Conservation (phyloP, 192 early-diverging fungal species). For the Dispira simplex region DNA sequence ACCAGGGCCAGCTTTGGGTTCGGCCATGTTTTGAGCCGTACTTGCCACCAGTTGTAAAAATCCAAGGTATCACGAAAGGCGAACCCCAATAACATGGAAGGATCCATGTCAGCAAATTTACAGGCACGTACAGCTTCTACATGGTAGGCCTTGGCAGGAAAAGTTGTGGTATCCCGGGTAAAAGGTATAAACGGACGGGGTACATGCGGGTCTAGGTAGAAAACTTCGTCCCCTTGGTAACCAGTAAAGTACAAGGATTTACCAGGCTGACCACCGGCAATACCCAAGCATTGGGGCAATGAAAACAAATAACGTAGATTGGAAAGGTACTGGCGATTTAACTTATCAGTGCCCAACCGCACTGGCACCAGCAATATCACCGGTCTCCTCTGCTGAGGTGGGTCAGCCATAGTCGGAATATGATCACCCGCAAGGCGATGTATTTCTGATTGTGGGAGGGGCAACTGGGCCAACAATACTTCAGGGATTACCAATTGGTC, state of each 20-base stretch:
- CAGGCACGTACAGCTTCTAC: constrained; percentile 27
- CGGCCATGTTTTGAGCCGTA: background rate
- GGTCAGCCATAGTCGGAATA: constrained; percentile 16
- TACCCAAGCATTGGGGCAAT: constrained; percentile 30
- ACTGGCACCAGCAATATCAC: constrained; percentile 26
- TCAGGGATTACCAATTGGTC: constrained; percentile 31
- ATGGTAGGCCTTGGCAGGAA: constrained; percentile 23
- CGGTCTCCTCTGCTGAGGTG: background rate
- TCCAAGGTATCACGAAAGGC: constrained; percentile 19
- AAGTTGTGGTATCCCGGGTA: constrained; percentile 19
- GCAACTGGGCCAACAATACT: constrained; percentile 21
- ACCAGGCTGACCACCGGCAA: constrained; percentile 30
- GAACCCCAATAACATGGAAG: constrained; percentile 34
- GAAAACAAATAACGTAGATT: constrained; percentile 30
- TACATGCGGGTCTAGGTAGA: constrained; percentile 32
- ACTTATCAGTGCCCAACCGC: constrained; percentile 26
- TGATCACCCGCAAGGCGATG: constrained; percentile 15
- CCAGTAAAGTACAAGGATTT: constrained; percentile 31
- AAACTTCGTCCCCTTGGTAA: constrained; percentile 26
- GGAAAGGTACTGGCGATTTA: constrained; percentile 24
- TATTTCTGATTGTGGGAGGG: background rate
- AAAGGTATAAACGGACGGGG: constrained; percentile 25
- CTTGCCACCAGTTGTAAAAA: constrained; percentile 4
- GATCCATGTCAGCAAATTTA: constrained; percentile 26
- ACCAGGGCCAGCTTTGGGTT: background rate